A percentile compares a stretch with the other conserved stretches of the same genome.
These are phyloP conservation scores for Meyerozyma guilliermondii DNA, from an alignment of 1,139 yeast genomes.

Conservation along the genomic window DNA sequence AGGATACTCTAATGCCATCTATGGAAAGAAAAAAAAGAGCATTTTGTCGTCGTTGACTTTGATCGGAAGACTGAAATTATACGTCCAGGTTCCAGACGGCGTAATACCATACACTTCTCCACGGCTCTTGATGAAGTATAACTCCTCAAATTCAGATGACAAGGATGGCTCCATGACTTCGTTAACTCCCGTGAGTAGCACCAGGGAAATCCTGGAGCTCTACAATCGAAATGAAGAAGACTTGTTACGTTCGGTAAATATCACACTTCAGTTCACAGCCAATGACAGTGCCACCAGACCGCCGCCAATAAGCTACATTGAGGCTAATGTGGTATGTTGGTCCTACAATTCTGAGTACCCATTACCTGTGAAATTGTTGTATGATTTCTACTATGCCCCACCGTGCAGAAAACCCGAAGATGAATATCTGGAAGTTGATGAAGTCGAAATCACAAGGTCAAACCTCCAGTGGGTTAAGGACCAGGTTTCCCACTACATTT, in stretches of 20 bases:
- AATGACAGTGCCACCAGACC: conserved; percentile 21
- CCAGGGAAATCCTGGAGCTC: conserved; percentile 23
- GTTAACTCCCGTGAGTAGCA: conserved; percentile 1
- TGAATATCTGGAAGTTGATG: conserved; percentile 17
- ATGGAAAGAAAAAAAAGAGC: conserved; percentile 37
- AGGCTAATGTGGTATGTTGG: conserved; percentile 38
- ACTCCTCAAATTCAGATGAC: conserved; percentile 9
- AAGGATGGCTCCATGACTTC: background rate
- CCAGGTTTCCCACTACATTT: conserved; percentile 27
- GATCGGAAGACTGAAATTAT: conserved; percentile 32
- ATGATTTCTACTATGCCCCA: conserved; percentile 38
- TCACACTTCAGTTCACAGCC: conserved; percentile 22
- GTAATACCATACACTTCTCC: conserved; percentile 38
- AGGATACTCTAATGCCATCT: conserved; percentile 19
- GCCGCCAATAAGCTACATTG: conserved; percentile 29
- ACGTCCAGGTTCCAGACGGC: conserved; percentile 29
- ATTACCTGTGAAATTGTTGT: conserved; percentile 34
- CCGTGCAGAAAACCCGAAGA: conserved; percentile 12
- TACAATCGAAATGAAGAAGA: conserved; percentile 27
- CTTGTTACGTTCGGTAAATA: conserved; percentile 18
- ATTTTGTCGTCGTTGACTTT: conserved; percentile 30
- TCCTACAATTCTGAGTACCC: conserved; percentile 40
- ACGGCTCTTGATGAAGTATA: conserved; percentile 33
- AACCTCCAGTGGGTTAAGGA: conserved; percentile 36
- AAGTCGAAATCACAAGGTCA: conserved; percentile 27